Evolutionary conservation across 257 asterid genomes (phyloP), one percentile per base, ranked within the genome.

Genomic region (Oldenlandia corymbosa): DNA sequence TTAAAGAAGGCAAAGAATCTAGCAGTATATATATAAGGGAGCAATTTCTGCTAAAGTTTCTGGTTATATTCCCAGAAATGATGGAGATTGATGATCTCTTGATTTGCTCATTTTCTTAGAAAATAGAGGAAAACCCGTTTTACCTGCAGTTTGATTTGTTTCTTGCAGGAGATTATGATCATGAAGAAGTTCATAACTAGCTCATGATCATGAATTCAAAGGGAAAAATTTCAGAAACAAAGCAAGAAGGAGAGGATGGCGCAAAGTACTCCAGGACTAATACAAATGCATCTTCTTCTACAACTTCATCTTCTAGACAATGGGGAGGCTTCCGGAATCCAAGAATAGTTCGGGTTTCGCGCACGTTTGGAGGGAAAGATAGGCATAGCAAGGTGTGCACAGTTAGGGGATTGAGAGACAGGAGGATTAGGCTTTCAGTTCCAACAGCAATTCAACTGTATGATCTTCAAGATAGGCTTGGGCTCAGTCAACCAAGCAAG

Each of bases 341-440:
- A 10, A 76, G 96, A 74, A 88, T 88, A 1, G 94, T 88, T 0
- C 81, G 89, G 0, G 94, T 81, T 9, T 83, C 96, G 1, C 83
- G 86, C 14, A 31, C 71, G 5, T 85, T 78, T 31, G 96, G 94
- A 5, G 91, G 95, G 34, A 88, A 88, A 63, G 94, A 88, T 66
- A 66, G 96, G 68, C 96, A 88, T 21, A 88, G 96, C 72, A 88
- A 88, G 10, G 94, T 88, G 13, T 81, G 86, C 71, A 88, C 96
- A 0, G 66, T 88, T 14, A 80, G 77, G 24, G 96, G 96, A 5
- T 65, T 85, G 7, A 74, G 89, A 56, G 94, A 88, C 65, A 68
- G 96, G 2, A 62, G 94, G 10, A 88, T 88, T 32, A 73, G 96
- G 61, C 85, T 88, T 0, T 88, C 94, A 0, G 94, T 83, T 0